Base-by-base conservation (phyloP, 495 filamentous ascomycete genomes). In the Bryoglossum gracile region DNA sequence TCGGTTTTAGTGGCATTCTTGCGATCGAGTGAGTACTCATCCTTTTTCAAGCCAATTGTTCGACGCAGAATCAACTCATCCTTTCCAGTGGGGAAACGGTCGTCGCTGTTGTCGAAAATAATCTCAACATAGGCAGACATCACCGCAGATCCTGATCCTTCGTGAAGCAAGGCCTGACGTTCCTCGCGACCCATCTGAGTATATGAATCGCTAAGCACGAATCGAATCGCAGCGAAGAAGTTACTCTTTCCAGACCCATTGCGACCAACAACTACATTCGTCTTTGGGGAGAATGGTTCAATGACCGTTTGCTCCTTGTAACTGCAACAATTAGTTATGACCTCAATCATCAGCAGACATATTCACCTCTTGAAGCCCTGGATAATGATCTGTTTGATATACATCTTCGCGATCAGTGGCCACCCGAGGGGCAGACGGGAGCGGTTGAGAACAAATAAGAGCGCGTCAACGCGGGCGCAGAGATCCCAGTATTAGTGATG, bases 361-460 rank as follows among this genome's bases (percentile, higher is more conserved):
- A 37, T 70, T 47, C 66, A 95, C 91, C 91, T 95, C 72, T 97
- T 97, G 72, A 99, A 99, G 77, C 92, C 92, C 62, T 99, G 92
- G 61, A 99, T 97, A 68, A 96, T 99, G 62, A 99, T 95, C 73
- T 99, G 92, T 68, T 97, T 97, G 78, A 99, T 96, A 71, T 94
- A 89, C 89, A 97, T 95, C 64, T 45, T 55, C 36, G 50, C 48
- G 53, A 37, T 17, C 2, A 16, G 32, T 21, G 23, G 48, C 44
- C 44, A 37, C 25, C 25, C 4, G 25, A 44, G 43, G 42, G 48
- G 54, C 43, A 43, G 35, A 19, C 23, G n/a, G 23, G 18, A n/a
- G 36, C 22, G 33, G 19, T 5, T 25, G 19, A 28, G n/a, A 32
- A 8, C 11, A 4, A 40, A 32, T 50, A 34, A 46, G 46, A 42